phyloP scores from a whole-genome alignment of 2,329 filamentous ascomycete genomes.

The Gremmenia infestans region DNA sequence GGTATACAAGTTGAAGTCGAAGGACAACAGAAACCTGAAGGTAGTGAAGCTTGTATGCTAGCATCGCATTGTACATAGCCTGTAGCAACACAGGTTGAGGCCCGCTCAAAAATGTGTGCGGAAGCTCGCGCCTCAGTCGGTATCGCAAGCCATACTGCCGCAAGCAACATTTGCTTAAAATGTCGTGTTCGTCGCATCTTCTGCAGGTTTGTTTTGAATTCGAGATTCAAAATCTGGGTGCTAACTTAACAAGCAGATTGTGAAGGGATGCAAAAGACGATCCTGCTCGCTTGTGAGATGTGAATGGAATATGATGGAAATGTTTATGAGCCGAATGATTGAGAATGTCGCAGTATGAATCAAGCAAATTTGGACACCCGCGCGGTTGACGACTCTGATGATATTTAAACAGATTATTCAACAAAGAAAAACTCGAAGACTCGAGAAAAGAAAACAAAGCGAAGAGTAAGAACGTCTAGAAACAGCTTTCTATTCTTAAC shows the following conservation, averaged over 20 bases:
- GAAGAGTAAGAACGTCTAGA: slow-evolving; percentile 13
- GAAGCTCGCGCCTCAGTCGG: slow-evolving; percentile 36
- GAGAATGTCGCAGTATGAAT: slow-evolving; percentile 1
- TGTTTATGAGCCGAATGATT: background rate
- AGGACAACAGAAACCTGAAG: slow-evolving; percentile 64
- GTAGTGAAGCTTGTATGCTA: slow-evolving; percentile 43
- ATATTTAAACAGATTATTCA: slow-evolving; percentile 10
- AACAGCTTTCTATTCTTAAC: slow-evolving; percentile 10
- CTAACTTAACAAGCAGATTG: background rate
- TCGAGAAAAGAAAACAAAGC: slow-evolving; percentile 25
- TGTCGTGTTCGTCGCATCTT: slow-evolving; percentile 19
- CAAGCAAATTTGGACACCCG: slow-evolving; percentile 1
- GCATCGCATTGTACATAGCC: slow-evolving; percentile 46
- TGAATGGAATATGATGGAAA: slow-evolving; percentile 1
- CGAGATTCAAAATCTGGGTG: background rate
- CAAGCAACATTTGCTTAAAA: slow-evolving; percentile 14
- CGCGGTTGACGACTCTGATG: slow-evolving; percentile 21
- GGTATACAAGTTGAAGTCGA: slow-evolving; percentile 48
- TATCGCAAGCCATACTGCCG: slow-evolving; percentile 30
- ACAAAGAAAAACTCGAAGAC: slow-evolving; percentile 27
- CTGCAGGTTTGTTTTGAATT: background rate
- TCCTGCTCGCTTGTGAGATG: background rate
- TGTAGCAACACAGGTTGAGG: slow-evolving; percentile 47
- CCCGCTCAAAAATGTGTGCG: slow-evolving; percentile 38
- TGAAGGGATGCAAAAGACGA: background rate